Evolutionary conservation across 2,329 filamentous ascomycete genomes (phyloP).

Genomic region (Penicillium aurantiogriseum): DNA sequence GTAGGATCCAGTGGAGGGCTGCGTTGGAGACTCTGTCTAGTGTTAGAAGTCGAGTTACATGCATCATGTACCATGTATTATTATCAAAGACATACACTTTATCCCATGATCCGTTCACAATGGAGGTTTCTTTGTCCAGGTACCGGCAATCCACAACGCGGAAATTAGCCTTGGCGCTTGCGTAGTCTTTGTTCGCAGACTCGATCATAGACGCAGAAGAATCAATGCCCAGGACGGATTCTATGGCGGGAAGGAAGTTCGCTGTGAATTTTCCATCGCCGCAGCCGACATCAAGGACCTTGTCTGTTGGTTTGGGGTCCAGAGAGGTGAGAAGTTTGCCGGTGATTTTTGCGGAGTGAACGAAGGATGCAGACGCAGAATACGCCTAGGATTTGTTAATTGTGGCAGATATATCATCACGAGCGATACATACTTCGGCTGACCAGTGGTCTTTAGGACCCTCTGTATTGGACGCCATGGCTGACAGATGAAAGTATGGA

Average conservation of each 20-base stretch:
- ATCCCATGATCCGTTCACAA: conserved; percentile 37
- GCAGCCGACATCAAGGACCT: conserved; percentile 63
- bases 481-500: not conserved
- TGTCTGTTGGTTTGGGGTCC: conserved; percentile 57
- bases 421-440: conserved; percentile 29
- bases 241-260: conserved; percentile 52
- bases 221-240: conserved; percentile 58
- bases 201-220: conserved; percentile 60
- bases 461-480: not conserved
- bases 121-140: conserved; percentile 27
- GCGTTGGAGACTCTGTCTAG: conserved; percentile 57
- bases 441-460: conserved; percentile 40
- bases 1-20: conserved; percentile 66
- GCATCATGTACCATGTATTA: not conserved
- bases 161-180: conserved; percentile 28
- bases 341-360: conserved; percentile 56
- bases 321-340: conserved; percentile 60
- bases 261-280: conserved; percentile 62
- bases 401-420: not conserved
- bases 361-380: conserved; percentile 61
- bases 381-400: conserved; percentile 49
- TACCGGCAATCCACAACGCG: conserved; percentile 37
- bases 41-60: not conserved
- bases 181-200: conserved; percentile 49
- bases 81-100: conserved; percentile 49